phyloP scores from a whole-genome alignment of 495 filamentous ascomycete genomes.

The Pseudoneurospora amorphoporcata region DNA sequence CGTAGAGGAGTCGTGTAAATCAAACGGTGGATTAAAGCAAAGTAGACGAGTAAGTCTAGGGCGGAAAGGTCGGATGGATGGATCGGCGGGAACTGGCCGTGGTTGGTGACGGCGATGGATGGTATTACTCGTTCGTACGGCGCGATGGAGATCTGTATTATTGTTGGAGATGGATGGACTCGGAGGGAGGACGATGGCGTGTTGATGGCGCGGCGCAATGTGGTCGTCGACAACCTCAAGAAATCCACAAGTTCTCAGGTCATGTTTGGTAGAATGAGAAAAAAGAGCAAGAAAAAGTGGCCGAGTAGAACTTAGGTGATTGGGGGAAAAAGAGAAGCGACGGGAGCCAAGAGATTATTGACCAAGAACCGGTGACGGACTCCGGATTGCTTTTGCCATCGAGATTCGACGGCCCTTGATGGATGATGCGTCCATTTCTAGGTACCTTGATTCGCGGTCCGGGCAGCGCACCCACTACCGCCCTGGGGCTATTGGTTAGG shows the following conservation, averaged over 20 bases:
- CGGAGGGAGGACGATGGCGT: background rate
- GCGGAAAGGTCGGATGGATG: background rate
- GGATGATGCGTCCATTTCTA: background rate
- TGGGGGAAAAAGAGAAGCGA: background rate
- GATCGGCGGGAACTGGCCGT: background rate
- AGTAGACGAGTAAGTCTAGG: no score
- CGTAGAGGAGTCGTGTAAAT: background rate
- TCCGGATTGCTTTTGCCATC: background rate
- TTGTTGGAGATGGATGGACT: background rate
- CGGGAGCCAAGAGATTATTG: background rate
- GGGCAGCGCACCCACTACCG: background rate
- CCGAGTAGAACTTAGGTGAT: background rate
- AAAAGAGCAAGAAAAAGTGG: background rate
- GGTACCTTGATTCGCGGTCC: background rate
- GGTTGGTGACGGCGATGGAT: background rate
- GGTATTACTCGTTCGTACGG: background rate
- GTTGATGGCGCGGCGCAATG: background rate
- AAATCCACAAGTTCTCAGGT: background rate
- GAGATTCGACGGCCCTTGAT: background rate
- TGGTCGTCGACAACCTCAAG: background rate
- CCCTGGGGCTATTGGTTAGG: background rate
- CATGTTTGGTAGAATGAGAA: background rate
- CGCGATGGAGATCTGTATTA: background rate
- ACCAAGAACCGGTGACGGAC: background rate
- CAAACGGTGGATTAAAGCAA: background rate